Base-by-base conservation (phyloP, 2,329 filamentous ascomycete species). In the Stagonosporopsis vannaccii region DNA sequence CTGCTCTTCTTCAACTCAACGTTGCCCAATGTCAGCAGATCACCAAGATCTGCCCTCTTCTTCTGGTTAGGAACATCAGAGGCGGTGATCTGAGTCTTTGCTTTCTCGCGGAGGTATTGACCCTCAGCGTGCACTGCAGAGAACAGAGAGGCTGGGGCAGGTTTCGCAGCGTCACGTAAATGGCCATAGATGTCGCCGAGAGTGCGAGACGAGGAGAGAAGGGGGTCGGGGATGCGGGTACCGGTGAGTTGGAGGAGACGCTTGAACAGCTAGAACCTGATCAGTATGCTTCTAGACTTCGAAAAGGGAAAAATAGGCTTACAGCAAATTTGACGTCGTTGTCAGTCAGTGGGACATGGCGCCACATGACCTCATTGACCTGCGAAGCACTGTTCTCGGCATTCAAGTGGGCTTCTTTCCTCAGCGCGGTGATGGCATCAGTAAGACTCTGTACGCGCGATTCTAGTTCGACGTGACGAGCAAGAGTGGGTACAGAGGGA, bases 161-260 rank as follows among this genome's bases (percentile, higher is more conserved):
- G 70, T 37, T 67, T 74, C 17, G 75, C 71, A 41, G 74, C 71
- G 25, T 54, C 58, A 51, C 69, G 69, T 51, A 80, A 68, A 25
- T 70, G 63, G 22, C 68, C 59, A 57, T 76, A 77, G 13, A 81
- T 65, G 40, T 75, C 72, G 23, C 65, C 68, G 15, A 80, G 68
- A 11, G 75, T 78, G 23, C 61, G 62, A 50, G 72, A 59, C 15
- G 66, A 62, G 39, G 73, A 67, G 20, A 96, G 83, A 63, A 84
- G 83, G 42, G 85, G 80, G 76, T 97, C 94, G 15, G 90, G 82
- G 62, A 97, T 81, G 56, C 86, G 84, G 59, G 87, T 85, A 58
- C 91, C 91, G n/a, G 89, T 93, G 58, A 96, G 82, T 74, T 95
- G 90, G 74, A 89, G 86, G 59, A 92, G 80, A 56, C 91, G 88